Evolutionary conservation across 148 eudicot genomes (phyloP).

Genomic region (Cornus florida): DNA sequence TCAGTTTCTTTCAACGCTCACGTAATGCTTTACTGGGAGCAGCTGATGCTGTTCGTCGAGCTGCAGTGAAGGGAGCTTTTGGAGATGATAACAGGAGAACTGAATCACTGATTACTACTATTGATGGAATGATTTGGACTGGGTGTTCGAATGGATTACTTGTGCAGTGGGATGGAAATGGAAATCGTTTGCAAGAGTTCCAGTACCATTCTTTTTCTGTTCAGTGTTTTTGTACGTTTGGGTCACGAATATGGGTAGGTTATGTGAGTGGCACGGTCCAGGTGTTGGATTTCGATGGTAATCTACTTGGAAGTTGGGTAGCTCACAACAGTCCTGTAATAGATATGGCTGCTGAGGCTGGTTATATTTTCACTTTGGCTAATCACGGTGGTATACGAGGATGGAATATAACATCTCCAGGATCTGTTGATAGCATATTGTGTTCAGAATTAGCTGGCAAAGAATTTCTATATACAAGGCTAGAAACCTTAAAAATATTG

Average conservation of each 20-base stretch:
- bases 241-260: slow-evolving; percentile 89
- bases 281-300: slow-evolving; percentile 75
- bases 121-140: slow-evolving; percentile 82
- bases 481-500: slow-evolving; percentile 71
- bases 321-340: slow-evolving; percentile 72
- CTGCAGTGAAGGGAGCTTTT: slow-evolving; percentile 78
- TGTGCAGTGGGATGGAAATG: slow-evolving; percentile 97
- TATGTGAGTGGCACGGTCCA: slow-evolving; percentile 74
- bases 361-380: slow-evolving; percentile 74
- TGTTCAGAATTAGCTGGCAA: slow-evolving; percentile 68
- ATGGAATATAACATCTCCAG: slow-evolving; percentile 86
- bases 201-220: slow-evolving; percentile 61
- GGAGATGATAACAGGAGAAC: slow-evolving; percentile 82
- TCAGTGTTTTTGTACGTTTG: slow-evolving; percentile 71
- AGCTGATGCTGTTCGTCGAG: slow-evolving; percentile 98
- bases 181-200: slow-evolving; percentile 78
- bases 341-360: slow-evolving; percentile 68
- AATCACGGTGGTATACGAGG: slow-evolving; percentile 95
- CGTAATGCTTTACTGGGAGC: slow-evolving; percentile 96
- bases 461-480: slow-evolving; percentile 78
- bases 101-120: slow-evolving; percentile 62
- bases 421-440: slow-evolving; percentile 70
- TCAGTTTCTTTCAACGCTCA: slow-evolving; percentile 83
- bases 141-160: slow-evolving; percentile 83
- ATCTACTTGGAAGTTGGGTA: slow-evolving; percentile 73